Evolutionary conservation across 2,329 filamentous ascomycete genomes (phyloP).

Genomic region (Aspergillus intermedius): DNA sequence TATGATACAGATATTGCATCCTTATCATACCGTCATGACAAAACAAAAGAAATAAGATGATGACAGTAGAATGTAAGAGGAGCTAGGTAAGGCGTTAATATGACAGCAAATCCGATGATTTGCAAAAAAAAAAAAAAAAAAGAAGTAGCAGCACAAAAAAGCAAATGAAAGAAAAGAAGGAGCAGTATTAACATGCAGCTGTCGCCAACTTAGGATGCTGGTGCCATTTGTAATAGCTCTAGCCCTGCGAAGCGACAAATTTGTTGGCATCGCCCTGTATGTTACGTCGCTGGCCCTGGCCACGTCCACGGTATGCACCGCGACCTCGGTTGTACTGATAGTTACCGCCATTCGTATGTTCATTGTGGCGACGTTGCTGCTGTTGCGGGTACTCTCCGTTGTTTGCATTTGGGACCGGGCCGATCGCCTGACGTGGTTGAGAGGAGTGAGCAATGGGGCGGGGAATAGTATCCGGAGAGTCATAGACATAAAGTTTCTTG

Average conservation of each 20-base stretch:
- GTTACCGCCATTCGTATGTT: slow-evolving; percentile 30
- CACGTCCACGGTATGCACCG: slow-evolving; percentile 39
- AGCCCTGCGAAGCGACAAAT: slow-evolving; percentile 20
- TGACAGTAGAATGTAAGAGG: neutral
- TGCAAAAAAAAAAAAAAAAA: neutral
- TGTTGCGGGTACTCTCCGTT: slow-evolving; percentile 22
- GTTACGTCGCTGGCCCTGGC: slow-evolving; percentile 38
- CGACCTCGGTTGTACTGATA: slow-evolving; percentile 34
- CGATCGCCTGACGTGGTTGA: slow-evolving; percentile 20
- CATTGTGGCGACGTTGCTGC: slow-evolving; percentile 27
- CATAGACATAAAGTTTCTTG: slow-evolving; percentile 97
- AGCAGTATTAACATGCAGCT: neutral
- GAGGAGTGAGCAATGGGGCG: slow-evolving; percentile 62
- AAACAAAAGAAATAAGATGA: neutral
- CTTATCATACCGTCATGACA: slow-evolving; percentile 11
- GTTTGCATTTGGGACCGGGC: slow-evolving; percentile 13
- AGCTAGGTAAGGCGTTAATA: neutral
- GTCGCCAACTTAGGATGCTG: slow-evolving; percentile 19
- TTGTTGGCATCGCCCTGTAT: slow-evolving; percentile 27
- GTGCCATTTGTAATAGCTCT: slow-evolving; percentile 23
- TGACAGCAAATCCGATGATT: neutral
- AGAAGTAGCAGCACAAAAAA: neutral
- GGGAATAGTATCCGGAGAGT: slow-evolving; percentile 90
- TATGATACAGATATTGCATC: slow-evolving; percentile 24
- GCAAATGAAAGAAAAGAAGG: neutral